phyloP scores from a whole-genome alignment of 2,329 filamentous ascomycete genomes.

The Podosphaera aphanis region DNA sequence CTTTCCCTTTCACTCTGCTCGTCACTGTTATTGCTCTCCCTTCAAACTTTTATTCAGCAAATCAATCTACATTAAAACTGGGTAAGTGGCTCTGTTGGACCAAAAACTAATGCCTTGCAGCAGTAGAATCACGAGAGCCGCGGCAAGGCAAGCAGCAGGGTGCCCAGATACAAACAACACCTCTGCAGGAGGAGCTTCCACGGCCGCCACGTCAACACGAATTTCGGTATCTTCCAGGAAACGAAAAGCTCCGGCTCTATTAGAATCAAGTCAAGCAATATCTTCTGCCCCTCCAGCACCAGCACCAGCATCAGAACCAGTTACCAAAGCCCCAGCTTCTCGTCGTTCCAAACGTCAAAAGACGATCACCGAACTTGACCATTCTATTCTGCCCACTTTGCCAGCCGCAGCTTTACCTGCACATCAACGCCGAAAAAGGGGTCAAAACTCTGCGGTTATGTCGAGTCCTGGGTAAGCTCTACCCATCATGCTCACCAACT shows the following conservation, averaged over 20 bases:
- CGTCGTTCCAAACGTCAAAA: constrained; percentile 52
- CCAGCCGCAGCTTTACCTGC: constrained; percentile 18
- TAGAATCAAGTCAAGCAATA: constrained; percentile 24
- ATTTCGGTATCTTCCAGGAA: constrained; percentile 37
- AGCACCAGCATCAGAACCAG: background rate
- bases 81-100: constrained; percentile 2
- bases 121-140: constrained; percentile 91
- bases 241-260: constrained; percentile 40
- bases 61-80: constrained; percentile 1
- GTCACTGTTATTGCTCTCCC: constrained; percentile 1
- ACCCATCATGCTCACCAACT: background rate
- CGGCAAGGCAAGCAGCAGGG: constrained; percentile 66
- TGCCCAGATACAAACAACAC: constrained; percentile 16
- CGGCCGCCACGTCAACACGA: constrained; percentile 19
- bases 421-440: constrained; percentile 30
- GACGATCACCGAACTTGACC: constrained; percentile 27
- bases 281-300: constrained; percentile 14
- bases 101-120: constrained; percentile 7
- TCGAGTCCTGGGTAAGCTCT: constrained; percentile 43
- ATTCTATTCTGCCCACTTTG: constrained; percentile 13
- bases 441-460: constrained; percentile 41
- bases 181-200: constrained; percentile 16
- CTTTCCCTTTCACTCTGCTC: constrained; percentile 3
- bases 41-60: constrained; percentile 3
- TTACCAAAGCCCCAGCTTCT: constrained; percentile 20